Base-by-base conservation (phyloP, 306 rosid genomes). In the Casuarina equisetifolia region DNA sequence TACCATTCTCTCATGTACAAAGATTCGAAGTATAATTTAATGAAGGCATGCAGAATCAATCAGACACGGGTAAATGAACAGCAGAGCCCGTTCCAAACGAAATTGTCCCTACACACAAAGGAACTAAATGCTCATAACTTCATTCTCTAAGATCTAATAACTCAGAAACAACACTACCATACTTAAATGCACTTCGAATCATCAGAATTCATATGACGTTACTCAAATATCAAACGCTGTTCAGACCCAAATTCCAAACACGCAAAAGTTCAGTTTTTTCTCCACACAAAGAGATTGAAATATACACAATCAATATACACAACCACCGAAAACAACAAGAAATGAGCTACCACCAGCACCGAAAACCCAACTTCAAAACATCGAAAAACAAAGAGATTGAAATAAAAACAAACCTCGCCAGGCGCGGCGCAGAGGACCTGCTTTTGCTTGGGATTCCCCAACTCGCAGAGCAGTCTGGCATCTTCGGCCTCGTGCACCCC, bases 401-500 rank as follows among this genome's bases (percentile, higher is more conserved):
- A 69, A 62, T 10, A 5, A 6, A 83, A 20, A 72, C 87, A 35
- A 50, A 90, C 98, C 97, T 82, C 91, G 1, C 87, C 90, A 5
- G 93, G 86, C 20, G 89, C 82, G 4, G 84, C 84, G 17, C 95
- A 92, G 5, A 91, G 91, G 81, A 92, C 85, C 25, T 86, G 80
- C 17, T 88, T 89, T 11, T 76, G 80, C 25, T 66, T 66, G 13
- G 71, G 50, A 57, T 85, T 86, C 72, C 87, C 85, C 73, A 95
- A 78, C 64, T 95, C 93, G 2, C 83, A 78, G 70, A 95, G 78
- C 82, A 95, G 52, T 35, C 83, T 79, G 2, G 97, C 97, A 75
- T 95, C 98, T 84, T 92, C 98, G 0, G 97, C 89, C 44, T 90
- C 87, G 43, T 95, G 98, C 52, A 95, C 89, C 2, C 86, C 85